Conservation (phyloP, 1,284 basidiomycete genomes). For the Leccinum pachyderme region DNA sequence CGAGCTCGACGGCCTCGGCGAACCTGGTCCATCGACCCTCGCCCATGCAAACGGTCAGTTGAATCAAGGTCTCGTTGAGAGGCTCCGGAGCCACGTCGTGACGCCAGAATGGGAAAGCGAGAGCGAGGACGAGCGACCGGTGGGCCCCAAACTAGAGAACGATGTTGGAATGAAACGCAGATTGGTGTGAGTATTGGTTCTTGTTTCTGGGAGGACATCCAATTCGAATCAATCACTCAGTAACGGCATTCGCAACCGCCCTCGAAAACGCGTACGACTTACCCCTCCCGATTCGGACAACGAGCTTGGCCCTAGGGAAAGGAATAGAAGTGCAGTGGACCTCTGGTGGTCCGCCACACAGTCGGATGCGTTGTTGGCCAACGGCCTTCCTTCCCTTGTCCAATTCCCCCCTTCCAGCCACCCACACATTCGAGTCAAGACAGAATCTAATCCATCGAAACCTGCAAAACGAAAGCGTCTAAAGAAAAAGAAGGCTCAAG, state of each 20-base stretch:
- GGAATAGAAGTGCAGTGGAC: slow-evolving; percentile 45
- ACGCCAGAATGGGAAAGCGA: slow-evolving; percentile 43
- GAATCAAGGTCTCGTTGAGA: slow-evolving; percentile 18
- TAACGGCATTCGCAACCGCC: slow-evolving; percentile 39
- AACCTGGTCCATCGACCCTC: slow-evolving; percentile 34
- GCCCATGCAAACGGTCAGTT: slow-evolving; percentile 29
- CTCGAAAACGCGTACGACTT: slow-evolving; percentile 45
- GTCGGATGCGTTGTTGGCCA: slow-evolving; percentile 58
- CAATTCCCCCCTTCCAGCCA: slow-evolving; percentile 37
- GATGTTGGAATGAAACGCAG: slow-evolving; percentile 61
- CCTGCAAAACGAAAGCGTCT: slow-evolving; percentile 30
- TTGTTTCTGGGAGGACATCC: slow-evolving; percentile 3
- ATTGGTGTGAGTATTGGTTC: slow-evolving; percentile 41
- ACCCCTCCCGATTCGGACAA: slow-evolving; percentile 33
- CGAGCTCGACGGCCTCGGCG: slow-evolving; percentile 37
- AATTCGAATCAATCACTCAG: slow-evolving; percentile 23
- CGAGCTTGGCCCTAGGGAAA: slow-evolving; percentile 19
- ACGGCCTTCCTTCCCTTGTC: slow-evolving; percentile 60
- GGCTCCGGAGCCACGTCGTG: slow-evolving; percentile 33
- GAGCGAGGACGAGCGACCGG: slow-evolving; percentile 33
- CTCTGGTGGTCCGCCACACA: slow-evolving; percentile 75
- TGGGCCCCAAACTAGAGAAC: slow-evolving; percentile 36
- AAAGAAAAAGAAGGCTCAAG: slow-evolving; percentile 40
- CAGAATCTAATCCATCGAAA: slow-evolving; percentile 13
- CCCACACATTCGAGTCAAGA: slow-evolving; percentile 12